Evolutionary conservation across 345 rosid genomes (phyloP), one percentile per base, ranked within the genome.

Genomic region (Boechera retrofracta): DNA sequence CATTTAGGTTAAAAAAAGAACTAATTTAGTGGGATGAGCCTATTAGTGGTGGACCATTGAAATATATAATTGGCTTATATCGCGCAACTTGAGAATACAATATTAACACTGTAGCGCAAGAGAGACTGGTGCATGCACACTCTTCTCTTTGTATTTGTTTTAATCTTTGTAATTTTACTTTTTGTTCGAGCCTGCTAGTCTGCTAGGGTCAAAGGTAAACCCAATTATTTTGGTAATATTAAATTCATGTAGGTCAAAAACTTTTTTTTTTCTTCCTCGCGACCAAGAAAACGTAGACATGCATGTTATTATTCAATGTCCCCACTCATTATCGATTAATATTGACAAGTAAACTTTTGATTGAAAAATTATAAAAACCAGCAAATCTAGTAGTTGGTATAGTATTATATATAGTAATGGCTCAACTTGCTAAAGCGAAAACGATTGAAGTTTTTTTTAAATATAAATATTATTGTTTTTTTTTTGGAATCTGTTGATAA

Each of bases 101-200:
- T 55, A 73, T 6, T 29, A 64, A 29, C 48, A 16, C 54, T 15
- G 57, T 35, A 42, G 39, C 29, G 15, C 53, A 64, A 64, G 7
- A 55, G 80, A 64, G 76, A 55, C 69, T 13, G 80, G 67, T 77
- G 76, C 80, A 77, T 77, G 80, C 51, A 71, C 76, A 36, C 72
- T 69, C 71, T 36, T 56, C 18, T 71, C 67, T 71, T 54, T 31
- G 24, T 11, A 24, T 48, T 77, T n/a, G 45, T 70, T 62, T 62
- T 56, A 64, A 57, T 45, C 3, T 64, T 58, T 57, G 45, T 56
- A 42, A n/a, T 47, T 49, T 71, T 49, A 71, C 67, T 47, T 49
- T 71, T 38, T 58, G 39, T 51, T 59, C 24, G 56, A 41, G 55
- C 73, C 32, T 57, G 61, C 53, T 56, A 77, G 67, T 52, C 33